phyloP scores from a whole-genome alignment of 176 grass and related monocot genomes.

The Raddia guianensis region DNA sequence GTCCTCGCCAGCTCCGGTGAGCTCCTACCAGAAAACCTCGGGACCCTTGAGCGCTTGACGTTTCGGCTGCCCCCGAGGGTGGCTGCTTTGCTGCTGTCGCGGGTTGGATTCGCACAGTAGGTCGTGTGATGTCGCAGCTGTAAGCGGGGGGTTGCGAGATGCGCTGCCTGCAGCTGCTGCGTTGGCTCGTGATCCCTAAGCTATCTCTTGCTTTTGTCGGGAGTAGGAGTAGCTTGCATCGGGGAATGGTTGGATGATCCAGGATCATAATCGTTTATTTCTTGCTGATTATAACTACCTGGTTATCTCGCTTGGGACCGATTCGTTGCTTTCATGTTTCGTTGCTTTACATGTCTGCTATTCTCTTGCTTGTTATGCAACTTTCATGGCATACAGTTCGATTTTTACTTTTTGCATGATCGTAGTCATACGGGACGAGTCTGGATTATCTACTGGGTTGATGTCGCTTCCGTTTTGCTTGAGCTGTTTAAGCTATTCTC shows the following conservation, averaged over 20 bases:
- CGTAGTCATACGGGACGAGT: not conserved
- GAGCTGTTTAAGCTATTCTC: slow-evolving; percentile 6
- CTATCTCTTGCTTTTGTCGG: not conserved
- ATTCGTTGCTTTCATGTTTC: not conserved
- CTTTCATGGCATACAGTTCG: not conserved
- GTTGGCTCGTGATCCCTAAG: not conserved
- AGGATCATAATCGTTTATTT: not conserved
- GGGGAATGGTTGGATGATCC: not conserved
- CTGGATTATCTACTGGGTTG: not conserved
- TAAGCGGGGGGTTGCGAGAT: slow-evolving; percentile 8
- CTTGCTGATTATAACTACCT: not conserved
- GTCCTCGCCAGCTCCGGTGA: slow-evolving; percentile 51
- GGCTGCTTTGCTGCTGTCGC: not conserved
- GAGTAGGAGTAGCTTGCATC: slow-evolving; percentile 27
- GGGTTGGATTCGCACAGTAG: slow-evolving; percentile 14
- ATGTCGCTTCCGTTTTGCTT: not conserved
- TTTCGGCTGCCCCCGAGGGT: not conserved
- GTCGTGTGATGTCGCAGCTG: not conserved
- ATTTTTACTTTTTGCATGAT: not conserved
- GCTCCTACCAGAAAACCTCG: not conserved
- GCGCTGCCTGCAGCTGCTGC: not conserved
- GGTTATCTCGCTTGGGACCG: not conserved
- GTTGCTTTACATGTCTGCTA: not conserved
- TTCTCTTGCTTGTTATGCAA: not conserved
- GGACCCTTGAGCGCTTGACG: not conserved